Evolutionary conservation across 129 eudicot species (phyloP).

Genomic region (Artemisia annua): DNA sequence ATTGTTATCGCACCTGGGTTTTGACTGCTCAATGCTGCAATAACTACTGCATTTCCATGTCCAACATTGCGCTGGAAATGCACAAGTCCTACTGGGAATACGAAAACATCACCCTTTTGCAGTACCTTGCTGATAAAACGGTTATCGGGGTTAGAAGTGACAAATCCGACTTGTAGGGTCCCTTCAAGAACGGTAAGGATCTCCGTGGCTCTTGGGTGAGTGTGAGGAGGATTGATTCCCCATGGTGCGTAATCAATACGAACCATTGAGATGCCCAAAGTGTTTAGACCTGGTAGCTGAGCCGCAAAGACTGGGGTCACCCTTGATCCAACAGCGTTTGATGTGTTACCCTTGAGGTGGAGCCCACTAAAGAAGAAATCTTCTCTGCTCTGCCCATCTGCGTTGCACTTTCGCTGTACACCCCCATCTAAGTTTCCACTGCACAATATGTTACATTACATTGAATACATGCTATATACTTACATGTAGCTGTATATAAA

Average conservation of each 20-base stretch:
- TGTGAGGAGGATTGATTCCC: constrained; percentile 49
- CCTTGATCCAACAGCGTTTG: constrained; percentile 41
- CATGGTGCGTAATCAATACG: constrained; percentile 45
- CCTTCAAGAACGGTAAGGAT: constrained; percentile 44
- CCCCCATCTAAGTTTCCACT: constrained; percentile 45
- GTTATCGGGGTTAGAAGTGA: constrained; percentile 45
- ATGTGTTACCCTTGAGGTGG: constrained; percentile 43
- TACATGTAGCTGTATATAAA: too few relatives aligned
- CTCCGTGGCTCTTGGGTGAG: constrained; percentile 53
- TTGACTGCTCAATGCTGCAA: constrained; percentile 48
- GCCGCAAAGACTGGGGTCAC: constrained; percentile 39
- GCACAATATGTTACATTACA: not conserved
- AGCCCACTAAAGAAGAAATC: constrained; percentile 48
- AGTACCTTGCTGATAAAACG: constrained; percentile 37
- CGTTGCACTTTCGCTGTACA: constrained; percentile 34
- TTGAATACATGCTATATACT: too few relatives aligned
- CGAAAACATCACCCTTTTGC: constrained; percentile 50
- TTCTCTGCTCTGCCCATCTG: constrained; percentile 32
- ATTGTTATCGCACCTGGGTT: constrained; percentile 48
- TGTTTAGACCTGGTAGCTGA: constrained; percentile 46
- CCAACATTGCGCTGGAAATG: constrained; percentile 44
- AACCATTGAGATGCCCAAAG: constrained; percentile 45
- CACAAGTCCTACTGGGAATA: constrained; percentile 41
- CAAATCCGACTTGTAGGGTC: constrained; percentile 38
- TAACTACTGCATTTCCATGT: constrained; percentile 27